A percentile compares a stretch with the other conserved stretches of the same genome.
phyloP scores from a whole-genome alignment of 2,329 filamentous ascomycete species.

The Phaeosphaeriaceae sp. region DNA sequence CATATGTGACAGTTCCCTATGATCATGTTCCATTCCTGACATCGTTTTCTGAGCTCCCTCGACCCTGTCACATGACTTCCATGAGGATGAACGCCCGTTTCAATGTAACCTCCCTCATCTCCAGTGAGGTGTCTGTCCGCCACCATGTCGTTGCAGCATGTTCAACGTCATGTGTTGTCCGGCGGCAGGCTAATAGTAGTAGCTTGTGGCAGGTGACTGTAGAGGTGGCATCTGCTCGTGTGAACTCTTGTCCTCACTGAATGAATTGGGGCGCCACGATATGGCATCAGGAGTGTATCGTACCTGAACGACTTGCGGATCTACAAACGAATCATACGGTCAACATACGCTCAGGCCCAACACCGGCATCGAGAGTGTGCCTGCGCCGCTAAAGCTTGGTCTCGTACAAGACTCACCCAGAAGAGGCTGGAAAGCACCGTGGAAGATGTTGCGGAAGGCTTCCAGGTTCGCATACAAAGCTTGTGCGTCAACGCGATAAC shows the following conservation, averaged over 20 bases:
- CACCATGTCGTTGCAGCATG: background rate
- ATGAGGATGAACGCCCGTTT: background rate
- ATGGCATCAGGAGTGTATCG: background rate
- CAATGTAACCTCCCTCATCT: background rate
- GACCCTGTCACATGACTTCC: background rate
- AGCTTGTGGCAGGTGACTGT: background rate
- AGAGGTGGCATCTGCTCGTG: background rate
- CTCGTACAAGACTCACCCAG: too few species aligned
- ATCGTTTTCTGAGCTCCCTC: background rate
- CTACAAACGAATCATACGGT: background rate
- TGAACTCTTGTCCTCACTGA: background rate
- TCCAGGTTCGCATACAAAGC: background rate
- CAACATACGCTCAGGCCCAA: too few species aligned
- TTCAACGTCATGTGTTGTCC: background rate
- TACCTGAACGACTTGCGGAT: background rate
- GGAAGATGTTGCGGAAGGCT: background rate
- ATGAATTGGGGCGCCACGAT: background rate
- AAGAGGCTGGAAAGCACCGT: background rate
- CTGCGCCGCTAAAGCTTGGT: too few species aligned
- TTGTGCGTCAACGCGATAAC: background rate
- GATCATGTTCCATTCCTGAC: background rate
- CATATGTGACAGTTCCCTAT: background rate
- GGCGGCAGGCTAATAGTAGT: background rate
- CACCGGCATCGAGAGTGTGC: too few species aligned
- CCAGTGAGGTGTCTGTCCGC: background rate